Evolutionary conservation across 2,329 filamentous ascomycete species (phyloP).

Genomic region (Stemphylium vesicarium): DNA sequence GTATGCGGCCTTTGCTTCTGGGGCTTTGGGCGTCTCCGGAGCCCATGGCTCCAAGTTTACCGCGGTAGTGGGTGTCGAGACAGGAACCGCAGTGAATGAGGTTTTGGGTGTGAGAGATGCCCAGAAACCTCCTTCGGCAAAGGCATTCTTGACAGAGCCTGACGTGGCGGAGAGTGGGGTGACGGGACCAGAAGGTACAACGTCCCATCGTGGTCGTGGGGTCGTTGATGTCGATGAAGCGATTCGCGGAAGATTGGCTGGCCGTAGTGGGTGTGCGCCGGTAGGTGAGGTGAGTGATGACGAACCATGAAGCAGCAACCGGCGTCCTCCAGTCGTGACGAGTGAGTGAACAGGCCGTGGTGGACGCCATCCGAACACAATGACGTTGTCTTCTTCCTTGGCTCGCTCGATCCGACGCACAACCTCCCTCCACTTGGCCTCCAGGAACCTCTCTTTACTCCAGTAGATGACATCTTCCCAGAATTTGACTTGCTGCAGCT

Average conservation of each 20-base stretch:
- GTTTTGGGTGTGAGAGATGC: conserved; percentile 15
- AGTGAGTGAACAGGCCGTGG: not conserved
- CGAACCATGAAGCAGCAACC: not conserved
- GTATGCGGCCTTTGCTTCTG: conserved; percentile 11
- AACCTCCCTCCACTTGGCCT: conserved; percentile 14
- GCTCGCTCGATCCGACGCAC: conserved; percentile 1
- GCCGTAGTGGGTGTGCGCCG: conserved; percentile 2
- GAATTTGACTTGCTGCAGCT: conserved; percentile 12
- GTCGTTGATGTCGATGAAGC: not conserved
- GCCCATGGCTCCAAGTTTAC: conserved; percentile 1
- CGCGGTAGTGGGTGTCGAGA: not conserved
- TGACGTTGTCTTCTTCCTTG: conserved; percentile 12
- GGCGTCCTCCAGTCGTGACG: not conserved
- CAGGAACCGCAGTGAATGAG: not conserved
- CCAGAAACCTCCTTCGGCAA: conserved; percentile 26
- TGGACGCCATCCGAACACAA: not conserved
- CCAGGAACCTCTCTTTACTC: conserved; percentile 19
- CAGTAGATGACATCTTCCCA: conserved; percentile 16
- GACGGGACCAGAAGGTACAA: conserved; percentile 11
- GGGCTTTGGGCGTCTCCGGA: conserved; percentile 1
- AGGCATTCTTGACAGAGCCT: conserved; percentile 22
- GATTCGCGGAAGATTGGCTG: conserved; percentile 7
- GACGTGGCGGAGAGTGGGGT: conserved; percentile 21
- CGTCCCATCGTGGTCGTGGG: conserved; percentile 25
- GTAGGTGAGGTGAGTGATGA: conserved; percentile 10